Base-by-base conservation (phyloP, 768 basidiomycete genomes). In the Trametes maxima region DNA sequence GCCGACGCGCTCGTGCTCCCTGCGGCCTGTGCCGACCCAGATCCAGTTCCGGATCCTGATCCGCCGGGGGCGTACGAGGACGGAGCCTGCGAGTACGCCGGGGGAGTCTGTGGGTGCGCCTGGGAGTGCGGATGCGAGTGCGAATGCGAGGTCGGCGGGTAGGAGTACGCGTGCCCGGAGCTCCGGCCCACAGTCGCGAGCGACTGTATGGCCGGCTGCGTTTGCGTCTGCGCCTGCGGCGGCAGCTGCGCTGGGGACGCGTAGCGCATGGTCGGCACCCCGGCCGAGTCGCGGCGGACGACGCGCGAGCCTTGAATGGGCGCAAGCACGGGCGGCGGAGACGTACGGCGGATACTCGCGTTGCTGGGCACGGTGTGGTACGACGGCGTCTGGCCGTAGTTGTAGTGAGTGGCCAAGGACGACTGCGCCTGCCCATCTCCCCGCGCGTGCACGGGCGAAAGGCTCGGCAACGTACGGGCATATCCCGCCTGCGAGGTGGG, bases 261-360 rank as follows among this genome's bases (percentile, higher is more conserved):
- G 22, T 57, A 49, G 16, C 52, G 45, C 43, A 48, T 28, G 24
- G 46, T 13, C 24, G 43, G 19, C 24, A 25, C 40, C 4, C 40
- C 50, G 7, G 19, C 28, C 25, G 17, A 8, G 17, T 46, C 64
- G 5, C 59, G 54, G 25, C 57, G 59, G 25, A 54, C 57, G 25
- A 54, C 37, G 28, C 67, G 67, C 5, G 43, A 42, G 47, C 52
- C 60, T 25, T 67, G 64, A 44, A 69, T 67, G n/a, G 68, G 68
- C 21, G 68, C 66, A 35, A 69, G 65, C 8, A 63, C 56, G 24
- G 65, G 67, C 28, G 57, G 65, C 35, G 64, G 62, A 13, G 67
- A 65, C 25, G 36, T 19, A 36, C 42, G 45, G 12, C 54, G 53
- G 3, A 19, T 47, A 13, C 43, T 10, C 24, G 57, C 46, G 13